Evolutionary conservation across 2,329 filamentous ascomycete genomes (phyloP).

Genomic region (Botrytis deweyae): DNA sequence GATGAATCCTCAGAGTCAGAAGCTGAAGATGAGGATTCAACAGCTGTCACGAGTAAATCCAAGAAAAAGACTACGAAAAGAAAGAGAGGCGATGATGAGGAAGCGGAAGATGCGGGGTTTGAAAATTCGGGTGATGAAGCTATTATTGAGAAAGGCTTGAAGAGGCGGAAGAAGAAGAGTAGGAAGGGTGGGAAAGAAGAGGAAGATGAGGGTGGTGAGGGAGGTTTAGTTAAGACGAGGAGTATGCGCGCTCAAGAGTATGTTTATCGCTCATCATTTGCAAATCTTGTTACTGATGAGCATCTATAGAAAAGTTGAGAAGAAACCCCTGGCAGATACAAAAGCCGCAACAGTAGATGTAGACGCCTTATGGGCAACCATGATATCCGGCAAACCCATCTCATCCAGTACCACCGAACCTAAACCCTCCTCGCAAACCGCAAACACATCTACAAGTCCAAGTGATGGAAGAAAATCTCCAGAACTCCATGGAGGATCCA

Average conservation of each 20-base stretch:
- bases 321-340: conserved; percentile 34
- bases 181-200: conserved; percentile 47
- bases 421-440: conserved; percentile 11
- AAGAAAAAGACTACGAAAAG: conserved; percentile 37
- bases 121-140: conserved; percentile 73
- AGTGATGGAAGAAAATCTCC: background rate
- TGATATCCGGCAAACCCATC: conserved; percentile 50
- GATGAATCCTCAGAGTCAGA: conserved; percentile 52
- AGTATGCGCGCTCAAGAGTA: conserved; percentile 66
- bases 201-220: conserved; percentile 62
- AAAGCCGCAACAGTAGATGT: conserved; percentile 62
- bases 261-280: conserved; percentile 29
- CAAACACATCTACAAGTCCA: background rate
- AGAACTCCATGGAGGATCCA: conserved; percentile 20
- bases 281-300: conserved; percentile 9
- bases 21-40: conserved; percentile 41
- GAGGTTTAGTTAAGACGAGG: conserved; percentile 69
- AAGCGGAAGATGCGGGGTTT: conserved; percentile 51
- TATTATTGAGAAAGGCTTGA: conserved; percentile 60
- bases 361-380: conserved; percentile 67
- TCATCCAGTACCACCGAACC: conserved; percentile 16
- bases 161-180: conserved; percentile 50
- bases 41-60: conserved; percentile 9
- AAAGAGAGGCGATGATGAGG: conserved; percentile 38
- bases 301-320: conserved; percentile 30